Evolutionary conservation across 2,329 filamentous ascomycete genomes (phyloP).

Genomic region (Neofusicoccum laricinum): DNA sequence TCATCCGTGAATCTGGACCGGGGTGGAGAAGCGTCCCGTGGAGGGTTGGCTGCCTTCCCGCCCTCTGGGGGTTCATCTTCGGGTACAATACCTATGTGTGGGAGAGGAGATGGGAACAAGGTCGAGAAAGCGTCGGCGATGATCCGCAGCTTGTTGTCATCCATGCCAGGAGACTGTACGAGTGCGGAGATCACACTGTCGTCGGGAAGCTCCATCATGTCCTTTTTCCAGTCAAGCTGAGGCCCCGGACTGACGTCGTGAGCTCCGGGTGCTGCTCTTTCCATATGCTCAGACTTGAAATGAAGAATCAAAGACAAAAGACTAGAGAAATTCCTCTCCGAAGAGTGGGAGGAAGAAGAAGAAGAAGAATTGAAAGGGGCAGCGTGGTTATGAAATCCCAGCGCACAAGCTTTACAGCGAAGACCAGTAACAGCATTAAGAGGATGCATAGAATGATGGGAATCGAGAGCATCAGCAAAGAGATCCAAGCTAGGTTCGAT

Average conservation of each 20-base stretch:
- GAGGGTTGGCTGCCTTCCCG: constrained; percentile 17
- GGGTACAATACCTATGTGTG: constrained; percentile 39
- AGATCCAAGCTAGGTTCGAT: constrained; percentile 58
- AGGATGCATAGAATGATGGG: constrained; percentile 39
- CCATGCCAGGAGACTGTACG: constrained; percentile 54
- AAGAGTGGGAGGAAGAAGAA: constrained; percentile 34
- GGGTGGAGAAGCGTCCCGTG: background rate
- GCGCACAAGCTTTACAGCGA: constrained; percentile 42
- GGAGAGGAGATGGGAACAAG: constrained; percentile 42
- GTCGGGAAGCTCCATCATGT: constrained; percentile 61
- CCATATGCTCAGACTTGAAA: constrained; percentile 56
- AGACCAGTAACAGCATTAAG: constrained; percentile 45
- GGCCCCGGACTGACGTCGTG: constrained; percentile 4
- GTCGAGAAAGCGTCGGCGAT: constrained; percentile 51
- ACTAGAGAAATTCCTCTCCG: constrained; percentile 40
- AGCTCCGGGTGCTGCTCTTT: constrained; percentile 20
- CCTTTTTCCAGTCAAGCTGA: constrained; percentile 54
- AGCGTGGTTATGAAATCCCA: constrained; percentile 26
- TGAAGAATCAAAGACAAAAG: constrained; percentile 59
- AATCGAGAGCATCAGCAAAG: constrained; percentile 47
- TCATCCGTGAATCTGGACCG: background rate
- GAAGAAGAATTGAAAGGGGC: constrained; percentile 25
- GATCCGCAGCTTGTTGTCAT: constrained; percentile 53
- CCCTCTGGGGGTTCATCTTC: constrained; percentile 24
- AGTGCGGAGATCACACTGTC: constrained; percentile 48